Conservation (phyloP, 805 yeast genomes). For the Lipomyces yamanashiensis region DNA sequence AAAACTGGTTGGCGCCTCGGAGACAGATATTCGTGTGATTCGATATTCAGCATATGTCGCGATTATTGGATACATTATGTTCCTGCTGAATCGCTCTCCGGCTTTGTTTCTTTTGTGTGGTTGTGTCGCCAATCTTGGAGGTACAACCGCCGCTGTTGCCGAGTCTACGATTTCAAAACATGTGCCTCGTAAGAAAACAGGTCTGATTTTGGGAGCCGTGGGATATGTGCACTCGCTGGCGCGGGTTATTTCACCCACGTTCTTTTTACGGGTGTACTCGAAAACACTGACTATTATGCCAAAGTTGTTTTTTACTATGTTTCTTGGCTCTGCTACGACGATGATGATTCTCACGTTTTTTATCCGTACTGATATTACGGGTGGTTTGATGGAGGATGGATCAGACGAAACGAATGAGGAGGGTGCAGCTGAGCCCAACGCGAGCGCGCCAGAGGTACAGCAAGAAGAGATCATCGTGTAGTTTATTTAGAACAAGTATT, state of each 20-base stretch:
- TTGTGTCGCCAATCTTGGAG: constrained; percentile 15
- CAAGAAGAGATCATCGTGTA: background rate
- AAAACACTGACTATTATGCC: constrained; percentile 20
- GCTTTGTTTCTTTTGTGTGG: constrained; percentile 23
- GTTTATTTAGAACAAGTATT: no score
- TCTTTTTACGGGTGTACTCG: constrained; percentile 18
- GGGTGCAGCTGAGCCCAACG: background rate
- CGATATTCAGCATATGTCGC: constrained; percentile 22
- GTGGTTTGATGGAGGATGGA: constrained; percentile 27
- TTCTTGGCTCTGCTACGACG: background rate
- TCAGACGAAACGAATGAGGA: constrained; percentile 15
- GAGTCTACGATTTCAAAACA: constrained; percentile 32
- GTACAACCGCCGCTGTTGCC: constrained; percentile 22
- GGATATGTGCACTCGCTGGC: constrained; percentile 28
- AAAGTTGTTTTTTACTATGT: constrained; percentile 17
- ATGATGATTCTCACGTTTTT: constrained; percentile 13
- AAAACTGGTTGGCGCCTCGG: constrained; percentile 21
- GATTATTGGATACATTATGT: constrained; percentile 18
- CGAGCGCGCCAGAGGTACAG: background rate
- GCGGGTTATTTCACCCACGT: constrained; percentile 25
- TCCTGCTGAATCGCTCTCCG: constrained; percentile 17
- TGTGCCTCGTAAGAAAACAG: constrained; percentile 28
- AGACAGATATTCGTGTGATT: constrained; percentile 16
- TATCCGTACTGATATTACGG: constrained; percentile 17
- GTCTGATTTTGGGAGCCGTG: constrained; percentile 30